Conservation (phyloP, 768 basidiomycete species). For the Psilocybe cubensis region DNA sequence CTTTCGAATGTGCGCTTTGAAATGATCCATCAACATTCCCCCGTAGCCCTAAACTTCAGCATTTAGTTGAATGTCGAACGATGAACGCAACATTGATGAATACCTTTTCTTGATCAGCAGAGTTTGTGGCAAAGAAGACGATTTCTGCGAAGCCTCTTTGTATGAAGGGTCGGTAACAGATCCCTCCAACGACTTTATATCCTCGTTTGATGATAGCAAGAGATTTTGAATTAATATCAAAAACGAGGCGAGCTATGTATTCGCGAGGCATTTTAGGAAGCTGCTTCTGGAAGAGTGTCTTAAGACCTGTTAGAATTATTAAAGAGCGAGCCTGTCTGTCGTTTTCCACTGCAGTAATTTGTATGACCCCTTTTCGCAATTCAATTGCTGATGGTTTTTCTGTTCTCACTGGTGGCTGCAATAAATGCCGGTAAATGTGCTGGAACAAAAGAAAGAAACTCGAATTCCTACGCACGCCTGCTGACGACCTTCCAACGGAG, state of each 20-base stretch:
- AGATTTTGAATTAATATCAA: slow-evolving; percentile 89
- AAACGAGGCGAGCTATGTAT: slow-evolving; percentile 95
- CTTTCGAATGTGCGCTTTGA: slow-evolving; percentile 88
- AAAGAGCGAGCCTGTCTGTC: slow-evolving; percentile 75
- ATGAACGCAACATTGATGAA: background rate
- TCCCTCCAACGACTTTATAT: slow-evolving; percentile 95
- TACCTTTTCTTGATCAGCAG: slow-evolving; percentile 97
- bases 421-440: slow-evolving; percentile 6
- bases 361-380: slow-evolving; percentile 80
- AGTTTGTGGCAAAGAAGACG: slow-evolving; percentile 97
- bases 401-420: slow-evolving; percentile 55
- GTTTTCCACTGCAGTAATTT: slow-evolving; percentile 84
- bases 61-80: background rate
- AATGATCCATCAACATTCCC: slow-evolving; percentile 97
- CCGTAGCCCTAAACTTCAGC: slow-evolving; percentile 79
- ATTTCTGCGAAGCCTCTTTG: slow-evolving; percentile 97
- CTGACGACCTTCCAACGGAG: slow-evolving; percentile 46
- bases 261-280: slow-evolving; percentile 99
- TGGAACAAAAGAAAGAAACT: background rate
- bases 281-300: slow-evolving; percentile 96
- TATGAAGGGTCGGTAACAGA: slow-evolving; percentile 95
- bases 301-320: slow-evolving; percentile 91
- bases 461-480: slow-evolving; percentile 47
- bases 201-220: slow-evolving; percentile 96
- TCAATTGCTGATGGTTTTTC: slow-evolving; percentile 85